phyloP scores from a whole-genome alignment of 495 filamentous ascomycete genomes.

The Cercophora samala region DNA sequence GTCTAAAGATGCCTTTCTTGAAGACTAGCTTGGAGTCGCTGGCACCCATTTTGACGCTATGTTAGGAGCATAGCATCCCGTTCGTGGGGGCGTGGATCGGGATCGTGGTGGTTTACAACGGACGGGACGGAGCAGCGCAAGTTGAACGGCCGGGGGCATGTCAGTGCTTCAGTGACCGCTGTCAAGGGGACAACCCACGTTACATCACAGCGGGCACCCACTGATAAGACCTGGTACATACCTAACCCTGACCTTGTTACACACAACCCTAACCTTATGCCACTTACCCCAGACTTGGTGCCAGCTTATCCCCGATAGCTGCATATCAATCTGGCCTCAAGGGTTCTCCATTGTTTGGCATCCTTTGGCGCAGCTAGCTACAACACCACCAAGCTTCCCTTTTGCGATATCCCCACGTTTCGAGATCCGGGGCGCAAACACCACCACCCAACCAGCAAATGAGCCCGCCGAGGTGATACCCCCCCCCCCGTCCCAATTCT shows the following conservation, averaged over 20 bases:
- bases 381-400: not conserved
- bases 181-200: constrained; percentile 18
- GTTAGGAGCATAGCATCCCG: constrained; percentile 25
- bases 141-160: not conserved
- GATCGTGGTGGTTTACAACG: not conserved
- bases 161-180: not conserved
- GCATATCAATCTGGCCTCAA: constrained; percentile 39
- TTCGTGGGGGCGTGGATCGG: not conserved
- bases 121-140: constrained; percentile 1
- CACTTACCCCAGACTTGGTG: not conserved
- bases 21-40: constrained; percentile 99
- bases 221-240: not conserved
- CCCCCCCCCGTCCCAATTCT: too few relatives aligned
- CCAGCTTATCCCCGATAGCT: constrained; percentile 17
- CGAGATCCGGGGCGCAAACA: constrained; percentile 6
- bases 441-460: constrained; percentile 5
- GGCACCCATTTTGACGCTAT: constrained; percentile 71
- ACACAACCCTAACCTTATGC: constrained; percentile 27
- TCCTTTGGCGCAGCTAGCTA: not conserved
- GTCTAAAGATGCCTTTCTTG: constrained; percentile 97
- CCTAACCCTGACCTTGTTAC: not conserved
- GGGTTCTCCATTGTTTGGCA: constrained; percentile 8
- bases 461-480: not conserved
- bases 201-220: constrained; percentile 19
- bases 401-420: not conserved